phyloP scores from a whole-genome alignment of 2,329 filamentous ascomycete species.

The Atkinsonella hypoxylon region DNA sequence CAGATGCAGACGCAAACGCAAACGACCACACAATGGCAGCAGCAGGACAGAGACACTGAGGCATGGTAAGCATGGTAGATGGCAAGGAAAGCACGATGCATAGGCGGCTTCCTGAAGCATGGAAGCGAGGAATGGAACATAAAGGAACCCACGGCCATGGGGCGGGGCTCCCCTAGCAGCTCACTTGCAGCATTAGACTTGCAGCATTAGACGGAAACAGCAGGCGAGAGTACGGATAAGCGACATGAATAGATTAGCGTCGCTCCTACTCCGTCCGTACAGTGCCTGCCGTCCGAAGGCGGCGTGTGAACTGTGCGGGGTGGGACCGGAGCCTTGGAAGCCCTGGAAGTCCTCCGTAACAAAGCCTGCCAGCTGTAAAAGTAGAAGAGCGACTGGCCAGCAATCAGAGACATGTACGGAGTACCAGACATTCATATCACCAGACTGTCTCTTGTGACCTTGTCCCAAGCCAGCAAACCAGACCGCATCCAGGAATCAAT shows the following conservation, averaged over 20 bases:
- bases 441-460: neutral
- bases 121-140: neutral
- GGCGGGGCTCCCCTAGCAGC: neutral
- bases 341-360: too few relatives aligned
- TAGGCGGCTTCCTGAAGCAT: neutral
- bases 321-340: neutral
- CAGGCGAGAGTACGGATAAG: neutral
- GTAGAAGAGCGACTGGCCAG: constrained; percentile 3
- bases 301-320: neutral
- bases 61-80: too few relatives aligned
- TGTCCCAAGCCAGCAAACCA: neutral
- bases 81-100: neutral
- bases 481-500: neutral
- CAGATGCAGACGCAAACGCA: too few relatives aligned
- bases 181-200: neutral
- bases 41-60: too few relatives aligned
- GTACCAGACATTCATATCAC: too few relatives aligned
- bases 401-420: constrained; percentile 6
- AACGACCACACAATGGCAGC: too few relatives aligned
- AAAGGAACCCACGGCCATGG: neutral
- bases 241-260: neutral
- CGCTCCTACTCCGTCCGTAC: neutral
- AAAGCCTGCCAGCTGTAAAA: neutral
- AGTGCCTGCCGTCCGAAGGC: neutral
- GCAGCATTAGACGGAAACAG: neutral